Evolutionary conservation across 2,329 filamentous ascomycete species (phyloP), one percentile per base, ranked within the genome.

Genomic region (Aspergillus cejpii): DNA sequence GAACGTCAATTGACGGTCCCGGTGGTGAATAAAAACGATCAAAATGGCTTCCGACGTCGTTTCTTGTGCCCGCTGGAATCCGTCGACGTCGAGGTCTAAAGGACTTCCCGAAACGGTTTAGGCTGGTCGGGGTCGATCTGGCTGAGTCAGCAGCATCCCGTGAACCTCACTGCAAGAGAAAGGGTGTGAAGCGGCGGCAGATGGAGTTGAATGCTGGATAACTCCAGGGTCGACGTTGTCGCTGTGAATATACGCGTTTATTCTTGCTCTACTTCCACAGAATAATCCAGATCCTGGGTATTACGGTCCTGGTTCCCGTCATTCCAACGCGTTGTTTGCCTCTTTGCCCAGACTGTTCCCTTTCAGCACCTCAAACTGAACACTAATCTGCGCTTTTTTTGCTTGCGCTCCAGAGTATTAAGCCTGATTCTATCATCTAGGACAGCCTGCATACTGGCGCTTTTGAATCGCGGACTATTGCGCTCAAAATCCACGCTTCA

Each of bases 161-260:
- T 63, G 63, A 61, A 66, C 63, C 61, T 59, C 58, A 57, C 57
- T 49, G 52, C 47, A 59, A 53, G 58, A 56, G 55, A 65, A 63
- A 56, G 63, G 60, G 58, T 49, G 47, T 50, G 48, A 51, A 49
- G 52, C 50, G 51, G 59, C 52, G 57, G 54, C 55, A 50, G 52
- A 58, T 57, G 56, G 61, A 58, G 57, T 61, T 51, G 54, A 58
- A 58, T 55, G 55, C 49, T 46, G 55, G 52, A 61, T 58, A 53
- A 52, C 37, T 38, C 43, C 43, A 49, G 46, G 46, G 48, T 51
- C 44, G 43, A 47, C 48, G 33, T 40, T 50, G 49, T 39, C 45
- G 47, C 54, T 47, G 47, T 44, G 43, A 45, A 53, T 56, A 50
- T 52, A 63, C 60, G 60, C 58, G 60, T 53, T 44, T 38, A 39